Base-by-base conservation (phyloP, 23 red algal genomes). In the Gracilaria domingensis region DNA sequence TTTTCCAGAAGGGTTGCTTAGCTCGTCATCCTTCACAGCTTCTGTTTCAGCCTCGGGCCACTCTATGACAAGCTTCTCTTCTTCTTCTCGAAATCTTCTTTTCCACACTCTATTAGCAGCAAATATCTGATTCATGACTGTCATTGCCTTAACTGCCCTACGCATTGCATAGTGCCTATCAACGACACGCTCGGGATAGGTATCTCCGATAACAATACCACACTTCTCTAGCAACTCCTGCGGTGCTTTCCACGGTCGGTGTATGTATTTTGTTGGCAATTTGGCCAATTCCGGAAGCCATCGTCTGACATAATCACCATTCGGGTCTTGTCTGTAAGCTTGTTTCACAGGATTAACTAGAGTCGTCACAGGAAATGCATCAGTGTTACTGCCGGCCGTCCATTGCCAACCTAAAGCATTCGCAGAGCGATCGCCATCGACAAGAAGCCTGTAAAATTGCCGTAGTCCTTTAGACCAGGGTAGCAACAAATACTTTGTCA, bases 371-470 rank as follows among this genome's bases (percentile, higher is more conserved):
- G 96, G 92, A 82, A 95, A 95, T 37, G 96, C 82, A 86, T 98
- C 92, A 12, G 92, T 98, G 55, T 98, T 91, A 88, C 92, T 95
- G 40, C 96, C 96, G 0, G 96, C 79, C 21, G 96, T 98, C 96
- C 96, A 98, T 74, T 98, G 96, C 96, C 96, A 98, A 54, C 96
- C 96, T 23, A 98, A 55, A 30, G 85, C 88, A 87, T 99, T 99
- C 50, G 93, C 57, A 11, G 97, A 91, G 66, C 83, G 85, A 44
- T 99, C 97, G 17, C 94, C 97, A 56, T 99, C 97, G 7, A 99
- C 48, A 35, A 99, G 88, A 50, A 88, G 56, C 23, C 62, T 58
- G 44, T 87, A 88, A 74, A 99, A 86, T 26, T 85, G 83, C 50
- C 64, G 35, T 1, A 93, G 37, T 1, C 97, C 97, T 25, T 53